Evolutionary conservation across 1,139 yeast genomes (phyloP), one percentile per base, ranked within the genome.

Genomic region (Saccharomyces hybrid): DNA sequence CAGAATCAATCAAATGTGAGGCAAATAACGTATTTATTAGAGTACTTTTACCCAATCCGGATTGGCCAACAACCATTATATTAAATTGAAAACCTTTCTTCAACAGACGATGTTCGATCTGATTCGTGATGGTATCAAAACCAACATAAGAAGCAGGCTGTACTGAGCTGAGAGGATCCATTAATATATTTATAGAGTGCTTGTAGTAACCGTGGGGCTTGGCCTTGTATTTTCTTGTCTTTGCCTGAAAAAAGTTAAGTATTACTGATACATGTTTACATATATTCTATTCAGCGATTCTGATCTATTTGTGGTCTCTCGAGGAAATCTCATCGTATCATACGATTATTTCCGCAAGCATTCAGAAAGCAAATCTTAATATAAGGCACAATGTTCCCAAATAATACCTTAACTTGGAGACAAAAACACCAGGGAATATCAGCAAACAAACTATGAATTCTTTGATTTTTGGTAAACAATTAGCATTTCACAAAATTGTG

Each of bases 31-130:
- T 89, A 75, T 93, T 93, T 64, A 93, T 80, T 62, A 93, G 74
- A 1, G 99, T 93, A 56, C 96, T 83, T 73, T 93, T 93, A 55
- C 99, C 99, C 63, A 93, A 80, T 2, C 99, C 99, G 25, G 96
- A 87, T 70, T 88, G 86, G 44, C 95, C 99, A 48, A 93, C 98
- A 53, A 88, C 87, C 95, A 93, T 90, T 57, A 93, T 75, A 69
- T 93, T 93, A 75, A 93, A 88, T 70, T 89, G 95, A 74, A 93
- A 93, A 9, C 99, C 99, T 65, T 95, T 81, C 70, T 89, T 91
- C 72, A 93, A 78, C 64, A 93, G 78, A 62, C 97, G 83, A 71
- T 87, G 89, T 73, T 93, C 97, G 68, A 93, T 93, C 75, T 93
- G 99, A 47, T 88, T 81, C 54, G 99, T 93, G 73, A 93, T 91